Evolutionary conservation across 2,329 filamentous ascomycete genomes (phyloP).

Genomic region (Aureobasidium sp.): DNA sequence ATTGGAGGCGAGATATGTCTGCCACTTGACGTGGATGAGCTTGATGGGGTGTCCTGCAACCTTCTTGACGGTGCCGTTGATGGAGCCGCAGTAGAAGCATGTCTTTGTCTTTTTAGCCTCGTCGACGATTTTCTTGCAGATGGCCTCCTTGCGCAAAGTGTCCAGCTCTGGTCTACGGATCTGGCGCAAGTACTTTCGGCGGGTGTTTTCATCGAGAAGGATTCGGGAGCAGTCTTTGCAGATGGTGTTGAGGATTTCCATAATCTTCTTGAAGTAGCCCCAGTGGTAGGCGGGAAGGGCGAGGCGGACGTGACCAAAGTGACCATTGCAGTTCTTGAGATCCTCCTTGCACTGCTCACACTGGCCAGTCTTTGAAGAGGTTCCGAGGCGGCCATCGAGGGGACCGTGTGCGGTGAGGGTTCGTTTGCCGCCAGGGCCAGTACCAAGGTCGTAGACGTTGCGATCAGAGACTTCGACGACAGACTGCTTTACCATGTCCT

Average conservation of each 20-base stretch:
- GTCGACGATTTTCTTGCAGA: slow-evolving; percentile 81
- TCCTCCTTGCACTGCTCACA: slow-evolving; percentile 79
- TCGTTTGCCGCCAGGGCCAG: slow-evolving; percentile 45
- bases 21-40: slow-evolving; percentile 87
- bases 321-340: slow-evolving; percentile 79
- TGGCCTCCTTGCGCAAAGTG: slow-evolving; percentile 72
- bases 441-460: slow-evolving; percentile 80
- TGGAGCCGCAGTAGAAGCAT: slow-evolving; percentile 70
- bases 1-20: slow-evolving; percentile 79
- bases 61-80: slow-evolving; percentile 91
- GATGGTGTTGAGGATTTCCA: slow-evolving; percentile 85
- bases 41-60: slow-evolving; percentile 75
- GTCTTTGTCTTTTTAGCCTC: slow-evolving; percentile 79
- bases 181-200: slow-evolving; percentile 68
- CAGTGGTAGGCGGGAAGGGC: slow-evolving; percentile 92
- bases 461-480: slow-evolving; percentile 92
- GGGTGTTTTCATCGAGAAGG: slow-evolving; percentile 71
- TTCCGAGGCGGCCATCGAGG: slow-evolving; percentile 79
- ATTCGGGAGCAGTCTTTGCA: slow-evolving; percentile 89
- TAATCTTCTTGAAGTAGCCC: slow-evolving; percentile 89
- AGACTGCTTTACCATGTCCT: slow-evolving; percentile 91
- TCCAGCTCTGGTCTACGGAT: slow-evolving; percentile 76
- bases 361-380: slow-evolving; percentile 69
- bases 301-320: slow-evolving; percentile 89
- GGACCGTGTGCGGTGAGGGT: slow-evolving; percentile 73